A percentile compares a stretch with the other conserved stretches of the same genome.
Conservation (phyloP, 2,329 filamentous ascomycete genomes). For the Penicillium sumatraense region DNA sequence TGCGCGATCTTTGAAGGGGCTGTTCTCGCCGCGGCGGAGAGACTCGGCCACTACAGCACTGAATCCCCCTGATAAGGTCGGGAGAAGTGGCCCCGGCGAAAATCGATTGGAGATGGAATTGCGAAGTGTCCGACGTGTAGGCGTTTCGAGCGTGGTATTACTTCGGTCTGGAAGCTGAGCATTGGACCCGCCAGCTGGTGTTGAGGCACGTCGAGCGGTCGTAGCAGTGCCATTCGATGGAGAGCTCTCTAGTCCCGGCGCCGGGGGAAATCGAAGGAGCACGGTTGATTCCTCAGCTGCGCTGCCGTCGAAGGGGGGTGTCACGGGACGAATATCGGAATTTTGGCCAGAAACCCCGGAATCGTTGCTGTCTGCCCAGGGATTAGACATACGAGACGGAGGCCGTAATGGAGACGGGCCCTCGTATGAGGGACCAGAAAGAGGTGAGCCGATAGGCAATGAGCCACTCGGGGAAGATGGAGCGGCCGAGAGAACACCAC, state of each 20-base stretch:
- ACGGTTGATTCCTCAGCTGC: conserved; percentile 36
- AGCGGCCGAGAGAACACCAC: conserved; percentile 36
- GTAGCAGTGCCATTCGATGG: conserved; percentile 12
- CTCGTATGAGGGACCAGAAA: conserved; percentile 33
- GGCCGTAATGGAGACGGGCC: conserved; percentile 37
- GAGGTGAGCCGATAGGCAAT: conserved; percentile 34
- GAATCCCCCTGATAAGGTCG: conserved; percentile 64
- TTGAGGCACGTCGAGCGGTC: conserved; percentile 23
- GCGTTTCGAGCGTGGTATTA: conserved; percentile 40
- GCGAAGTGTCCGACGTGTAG: conserved; percentile 43
- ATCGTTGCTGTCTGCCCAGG: conserved; percentile 40
- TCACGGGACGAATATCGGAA: conserved; percentile 30
- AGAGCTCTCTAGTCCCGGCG: conserved; percentile 38
- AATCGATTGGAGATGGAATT: conserved; percentile 58
- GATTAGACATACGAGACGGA: conserved; percentile 42
- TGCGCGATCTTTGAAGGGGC: conserved; percentile 38
- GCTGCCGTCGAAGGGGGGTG: conserved; percentile 27
- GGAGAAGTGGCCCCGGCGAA: conserved; percentile 62
- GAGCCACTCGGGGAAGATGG: conserved; percentile 39
- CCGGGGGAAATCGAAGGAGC: conserved; percentile 45
- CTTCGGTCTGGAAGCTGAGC: conserved; percentile 29
- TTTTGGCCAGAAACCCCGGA: conserved; percentile 26
- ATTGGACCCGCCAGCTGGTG: conserved; percentile 21
- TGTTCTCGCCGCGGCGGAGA: conserved; percentile 61
- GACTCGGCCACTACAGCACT: conserved; percentile 69